Evolutionary conservation across 768 basidiomycete species (phyloP).

Genomic region (Lentinus brumalis): DNA sequence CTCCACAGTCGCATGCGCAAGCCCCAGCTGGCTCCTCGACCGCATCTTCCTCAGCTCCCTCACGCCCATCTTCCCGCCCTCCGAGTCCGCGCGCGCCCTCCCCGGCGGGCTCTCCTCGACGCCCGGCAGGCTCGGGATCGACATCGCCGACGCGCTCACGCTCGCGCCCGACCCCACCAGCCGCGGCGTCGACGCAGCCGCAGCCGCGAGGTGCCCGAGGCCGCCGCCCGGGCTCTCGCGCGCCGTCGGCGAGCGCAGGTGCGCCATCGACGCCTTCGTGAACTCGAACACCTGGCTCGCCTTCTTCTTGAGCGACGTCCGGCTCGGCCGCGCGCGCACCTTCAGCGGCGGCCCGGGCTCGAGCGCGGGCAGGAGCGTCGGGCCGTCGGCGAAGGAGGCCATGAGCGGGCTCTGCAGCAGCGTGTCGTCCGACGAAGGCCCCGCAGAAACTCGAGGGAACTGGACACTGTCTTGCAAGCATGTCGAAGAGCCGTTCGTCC

Average conservation of each 20-base stretch:
- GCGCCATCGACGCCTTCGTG: constrained; percentile 14
- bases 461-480: background rate
- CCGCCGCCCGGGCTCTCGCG: background rate
- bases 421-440: background rate
- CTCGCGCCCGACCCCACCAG: background rate
- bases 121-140: background rate
- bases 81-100: background rate
- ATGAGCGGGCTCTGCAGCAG: constrained; percentile 1
- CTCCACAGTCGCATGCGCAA: constrained; percentile 5
- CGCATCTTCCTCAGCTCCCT: constrained; percentile 16
- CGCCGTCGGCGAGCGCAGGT: constrained; percentile 11
- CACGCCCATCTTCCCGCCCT: background rate
- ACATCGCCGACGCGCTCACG: background rate
- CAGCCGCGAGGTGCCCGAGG: background rate
- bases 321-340: constrained; percentile 7
- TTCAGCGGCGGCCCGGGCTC: constrained; percentile 10
- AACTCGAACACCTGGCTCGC: constrained; percentile 21
- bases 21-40: constrained; percentile 10
- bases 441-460: too few relatives aligned
- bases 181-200: background rate
- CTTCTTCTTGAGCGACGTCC: constrained; percentile 16
- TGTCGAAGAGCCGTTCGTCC: background rate
- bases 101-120: background rate
- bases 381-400: background rate
- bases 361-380: constrained; percentile 11